Base-by-base conservation (phyloP, 345 rosid genomes). In the Microthlaspi erraticum region DNA sequence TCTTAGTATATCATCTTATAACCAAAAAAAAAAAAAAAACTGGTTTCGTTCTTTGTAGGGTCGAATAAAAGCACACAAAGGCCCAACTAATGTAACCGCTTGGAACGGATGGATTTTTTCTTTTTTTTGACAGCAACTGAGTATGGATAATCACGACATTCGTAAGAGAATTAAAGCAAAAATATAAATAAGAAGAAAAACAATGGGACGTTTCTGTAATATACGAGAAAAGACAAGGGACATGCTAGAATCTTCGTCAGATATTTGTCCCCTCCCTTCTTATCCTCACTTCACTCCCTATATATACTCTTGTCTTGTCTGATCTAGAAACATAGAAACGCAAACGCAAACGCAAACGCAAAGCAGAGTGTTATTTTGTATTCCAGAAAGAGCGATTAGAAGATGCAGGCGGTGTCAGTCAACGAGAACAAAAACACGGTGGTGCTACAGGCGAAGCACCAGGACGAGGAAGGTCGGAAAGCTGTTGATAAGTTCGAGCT, bases 381-480 rank as follows among this genome's bases (percentile, higher is more conserved):
- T 9, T 3, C 13, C 48, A 52, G 32, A 42, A 34, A 60, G 46
- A 60, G 39, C 34, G 3, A 42, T 1, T 31, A 2, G 17, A 7
- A 2, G 19, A 43, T 36, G 48, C 12, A 45, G 51, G 8, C 82
- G 78, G 80, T 82, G 71, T 71, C 87, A 0, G 77, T 76, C 0
- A 77, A 74, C 61, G 83, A 82, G 16, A 79, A 75, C 81, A 73
- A 81, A 61, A 74, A 80, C 14, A 77, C 81, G 10, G 93, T 70
- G 64, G 82, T 83, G 67, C 60, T 86, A 18, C 78, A 79, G 8
- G 83, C 84, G 0, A 73, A 63, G 20, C 83, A 78, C 77, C 72
- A 6, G 26, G 78, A 84, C 60, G 87, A 85, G 41, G 83, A 85
- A 62, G 83, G 89, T 8, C 57, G 71, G 20, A 90, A 79, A 58